These are phyloP conservation scores for Colletotrichum sp. DNA, from an alignment of 2,329 filamentous ascomycete genomes.

Conservation along the genomic window DNA sequence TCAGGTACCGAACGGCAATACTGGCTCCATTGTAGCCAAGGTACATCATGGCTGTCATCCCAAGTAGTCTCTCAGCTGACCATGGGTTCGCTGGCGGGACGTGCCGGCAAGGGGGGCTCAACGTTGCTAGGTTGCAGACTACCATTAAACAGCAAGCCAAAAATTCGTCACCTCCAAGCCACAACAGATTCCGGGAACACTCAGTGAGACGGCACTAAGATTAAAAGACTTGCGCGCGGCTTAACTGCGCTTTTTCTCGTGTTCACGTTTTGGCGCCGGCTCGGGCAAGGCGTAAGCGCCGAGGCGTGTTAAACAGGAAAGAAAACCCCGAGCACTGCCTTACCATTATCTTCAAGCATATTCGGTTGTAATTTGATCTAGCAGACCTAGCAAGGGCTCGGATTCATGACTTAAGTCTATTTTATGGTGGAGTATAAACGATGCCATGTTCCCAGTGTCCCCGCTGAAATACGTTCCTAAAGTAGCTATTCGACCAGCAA, in stretches of 20 bases:
- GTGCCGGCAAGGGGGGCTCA: not conserved
- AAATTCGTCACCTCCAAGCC: not conserved
- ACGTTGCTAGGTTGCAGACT: not conserved
- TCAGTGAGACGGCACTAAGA: too few species aligned
- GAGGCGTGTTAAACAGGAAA: not conserved
- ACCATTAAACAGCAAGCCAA: not conserved
- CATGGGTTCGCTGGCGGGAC: not conserved
- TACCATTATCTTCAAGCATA: not conserved
- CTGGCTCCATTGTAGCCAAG: not conserved
- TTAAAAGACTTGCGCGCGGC: too few species aligned
- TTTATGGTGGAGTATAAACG: not conserved
- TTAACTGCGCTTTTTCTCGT: not conserved
- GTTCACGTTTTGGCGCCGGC: not conserved
- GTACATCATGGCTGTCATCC: not conserved
- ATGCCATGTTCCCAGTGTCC: not conserved
- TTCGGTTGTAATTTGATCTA: too few species aligned
- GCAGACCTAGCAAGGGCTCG: too few species aligned
- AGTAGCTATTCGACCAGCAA: not conserved
- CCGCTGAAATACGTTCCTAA: fast-evolving
- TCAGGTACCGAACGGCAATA: not conserved
- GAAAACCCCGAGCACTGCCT: not conserved
- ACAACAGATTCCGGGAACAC: not conserved
- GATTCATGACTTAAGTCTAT: too few species aligned
- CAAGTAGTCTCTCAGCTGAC: not conserved
- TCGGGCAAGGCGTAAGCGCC: not conserved